Evolutionary conservation across 2,329 filamentous ascomycete species (phyloP), one percentile per base, ranked within the genome.

Genomic region (Aspergillus terreus): DNA sequence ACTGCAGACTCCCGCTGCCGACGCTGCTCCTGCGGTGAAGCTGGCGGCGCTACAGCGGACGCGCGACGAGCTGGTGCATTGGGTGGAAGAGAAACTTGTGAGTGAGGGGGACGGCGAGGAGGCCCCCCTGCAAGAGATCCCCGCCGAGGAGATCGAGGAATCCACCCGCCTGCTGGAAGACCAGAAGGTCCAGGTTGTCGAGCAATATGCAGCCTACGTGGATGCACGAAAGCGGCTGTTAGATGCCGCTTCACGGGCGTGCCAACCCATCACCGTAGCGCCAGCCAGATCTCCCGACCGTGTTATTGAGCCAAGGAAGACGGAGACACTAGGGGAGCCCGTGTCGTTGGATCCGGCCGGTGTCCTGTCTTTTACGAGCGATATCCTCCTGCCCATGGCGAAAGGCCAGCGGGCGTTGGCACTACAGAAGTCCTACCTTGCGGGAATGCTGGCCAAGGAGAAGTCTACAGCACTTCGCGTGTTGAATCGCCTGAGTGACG

Each of bases 1-100:
- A 14, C 59, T 52, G 19, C 58, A 57, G 27, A 52, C 57, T 21
- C 52, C 48, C 11, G 46, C 44, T 14, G 46, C 33, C 12, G 47
- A 53, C 15, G 19, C 51, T 9, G 32, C 57, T 2, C 44, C 62
- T 3, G 55, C 54, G 15, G 51, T 54, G 6, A 70, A 62, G 52
- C 47, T 72, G 0, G 54, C 57, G 44, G 76, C 75, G 4, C 63
- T 81, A 23, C 67, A 74, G 46, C 64, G 65, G 35, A 77, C 76
- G 11, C 71, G 77, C 42, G 71, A 78, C 51, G 76, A 78, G 52
- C 64, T 81, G 41, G 71, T 79, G 4, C 67, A 72, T 42, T 81
- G 78, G 78, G 70, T 80, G 6, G 77, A 81, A 58, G 70, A 71
- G 38, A 76, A 78, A 41, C 58, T 81, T 43, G 67, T 73, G 15